A percentile compares a stretch with the other conserved stretches of the same genome.
These are phyloP conservation scores for Termitomyces sp. DNA, from an alignment of 768 basidiomycete genomes.

Conservation along the genomic window DNA sequence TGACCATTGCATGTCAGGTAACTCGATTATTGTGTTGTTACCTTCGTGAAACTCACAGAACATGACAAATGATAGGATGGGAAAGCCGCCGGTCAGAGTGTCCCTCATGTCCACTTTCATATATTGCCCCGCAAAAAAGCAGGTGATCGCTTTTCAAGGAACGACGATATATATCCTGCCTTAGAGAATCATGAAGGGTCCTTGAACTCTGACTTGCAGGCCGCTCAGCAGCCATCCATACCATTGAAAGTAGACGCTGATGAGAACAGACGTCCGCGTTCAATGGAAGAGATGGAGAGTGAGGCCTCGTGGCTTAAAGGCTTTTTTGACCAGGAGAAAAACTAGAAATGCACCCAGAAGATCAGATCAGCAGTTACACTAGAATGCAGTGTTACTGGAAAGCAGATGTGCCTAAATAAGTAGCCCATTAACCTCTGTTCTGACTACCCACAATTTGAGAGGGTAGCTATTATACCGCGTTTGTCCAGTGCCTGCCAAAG, in stretches of 20 bases:
- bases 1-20: constrained; percentile 92
- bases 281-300: constrained; percentile 71
- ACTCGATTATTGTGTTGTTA: background rate
- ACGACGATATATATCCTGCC: constrained; percentile 77
- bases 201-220: constrained; percentile 38
- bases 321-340: constrained; percentile 41
- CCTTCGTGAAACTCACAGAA: background rate
- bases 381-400: background rate
- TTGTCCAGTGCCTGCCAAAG: constrained; percentile 27
- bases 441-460: background rate
- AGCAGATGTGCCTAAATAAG: background rate
- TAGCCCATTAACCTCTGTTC: background rate
- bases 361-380: background rate
- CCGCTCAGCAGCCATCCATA: constrained; percentile 22
- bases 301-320: constrained; percentile 68
- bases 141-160: constrained; percentile 64
- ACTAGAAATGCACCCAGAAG: background rate
- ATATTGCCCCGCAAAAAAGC: constrained; percentile 75
- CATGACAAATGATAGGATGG: constrained; percentile 59
- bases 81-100: constrained; percentile 68
- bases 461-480: constrained; percentile 27
- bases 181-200: constrained; percentile 63
- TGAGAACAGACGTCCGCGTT: constrained; percentile 58
- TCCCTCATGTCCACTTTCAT: constrained; percentile 98
- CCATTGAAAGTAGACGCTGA: constrained; percentile 65